Conservation (phyloP, 75 land plant species). For the Selaginella tamariscina region DNA sequence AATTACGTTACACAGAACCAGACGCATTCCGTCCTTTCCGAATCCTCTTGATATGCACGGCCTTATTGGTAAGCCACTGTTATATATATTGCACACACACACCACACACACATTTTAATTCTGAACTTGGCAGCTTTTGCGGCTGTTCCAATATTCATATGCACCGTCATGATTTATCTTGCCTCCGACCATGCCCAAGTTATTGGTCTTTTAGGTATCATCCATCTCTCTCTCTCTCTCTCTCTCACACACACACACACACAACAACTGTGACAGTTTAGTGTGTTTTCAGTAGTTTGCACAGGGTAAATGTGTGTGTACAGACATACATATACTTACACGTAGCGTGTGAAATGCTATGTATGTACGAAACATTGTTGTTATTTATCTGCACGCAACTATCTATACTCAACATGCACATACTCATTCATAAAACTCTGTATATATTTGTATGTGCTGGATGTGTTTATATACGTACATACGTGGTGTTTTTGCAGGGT, state of each 20-base stretch:
- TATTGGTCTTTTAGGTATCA: slow-evolving; percentile 27
- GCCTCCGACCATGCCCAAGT: slow-evolving; percentile 26
- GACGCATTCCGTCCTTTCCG: slow-evolving; percentile 30
- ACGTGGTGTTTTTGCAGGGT: too few species aligned
- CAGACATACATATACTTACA: too few species aligned
- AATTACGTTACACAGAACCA: slow-evolving; percentile 32
- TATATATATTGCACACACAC: background rate
- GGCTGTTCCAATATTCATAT: slow-evolving; percentile 17
- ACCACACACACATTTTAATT: background rate
- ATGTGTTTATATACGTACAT: too few species aligned
- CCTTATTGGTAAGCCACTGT: slow-evolving; percentile 14
- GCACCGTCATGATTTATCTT: slow-evolving; percentile 18
- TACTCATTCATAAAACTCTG: too few species aligned
- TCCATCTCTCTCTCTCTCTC: background rate
- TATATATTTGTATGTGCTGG: too few species aligned
- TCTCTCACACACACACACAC: too few species aligned
- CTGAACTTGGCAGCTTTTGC: slow-evolving; percentile 7
- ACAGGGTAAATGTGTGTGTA: too few species aligned
- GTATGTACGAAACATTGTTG: too few species aligned
- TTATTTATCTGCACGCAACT: too few species aligned
- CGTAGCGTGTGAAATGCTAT: too few species aligned
- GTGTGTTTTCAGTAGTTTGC: background rate
- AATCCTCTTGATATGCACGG: slow-evolving; percentile 16
- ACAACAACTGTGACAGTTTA: too few species aligned
- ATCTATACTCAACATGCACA: too few species aligned